Base-by-base conservation (phyloP, 2,329 filamentous ascomycete genomes). In the Pseudogymnoascus sp. region DNA sequence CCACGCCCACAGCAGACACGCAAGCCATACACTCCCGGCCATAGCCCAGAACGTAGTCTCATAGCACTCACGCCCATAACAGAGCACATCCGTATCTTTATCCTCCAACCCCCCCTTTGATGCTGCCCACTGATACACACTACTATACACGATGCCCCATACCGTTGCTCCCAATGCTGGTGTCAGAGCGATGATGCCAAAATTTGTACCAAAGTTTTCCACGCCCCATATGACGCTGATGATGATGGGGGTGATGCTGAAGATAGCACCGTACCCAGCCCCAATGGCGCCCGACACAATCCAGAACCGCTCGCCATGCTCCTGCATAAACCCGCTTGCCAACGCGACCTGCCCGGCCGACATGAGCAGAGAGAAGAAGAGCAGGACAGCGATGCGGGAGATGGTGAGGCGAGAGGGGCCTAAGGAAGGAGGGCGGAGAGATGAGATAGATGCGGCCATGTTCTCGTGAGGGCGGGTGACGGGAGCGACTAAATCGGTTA, bases 181-280 rank as follows among this genome's bases (percentile, higher is more conserved):
- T 62, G 93, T 87, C 80, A 95, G 94, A 42, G 92, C 92, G 6
- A 97, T 86, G 64, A 97, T 92, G 8, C 94, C 94, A 86, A 93
- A 99, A 70, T 99, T 97, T 0, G 94, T 99, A 63, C 91, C 94
- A 72, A 99, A 97, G 73, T 97, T 99, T 78, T 97, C 92, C 0
- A 96, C 92, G 27, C 94, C 94, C 94, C 94, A 99, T 52, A 99
- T 93, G 8, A 97, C 92, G n/a, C 87, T 91, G 68, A 97, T 88
- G 62, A 97, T 90, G 66, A 97, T 92, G 1, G 94, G 94, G 0
- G 89, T 89, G 5, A 97, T 82, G 58, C 86, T 89, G 78, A 97
- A 99, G 21, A 92, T 85, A 33, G 92, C 92, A 48, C 94, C 94
- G 72, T 99, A 97, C 48, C 94, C 94, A 1, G 92, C 87, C 5